phyloP scores from a whole-genome alignment of 768 basidiomycete species.

The Auricularia sp. region DNA sequence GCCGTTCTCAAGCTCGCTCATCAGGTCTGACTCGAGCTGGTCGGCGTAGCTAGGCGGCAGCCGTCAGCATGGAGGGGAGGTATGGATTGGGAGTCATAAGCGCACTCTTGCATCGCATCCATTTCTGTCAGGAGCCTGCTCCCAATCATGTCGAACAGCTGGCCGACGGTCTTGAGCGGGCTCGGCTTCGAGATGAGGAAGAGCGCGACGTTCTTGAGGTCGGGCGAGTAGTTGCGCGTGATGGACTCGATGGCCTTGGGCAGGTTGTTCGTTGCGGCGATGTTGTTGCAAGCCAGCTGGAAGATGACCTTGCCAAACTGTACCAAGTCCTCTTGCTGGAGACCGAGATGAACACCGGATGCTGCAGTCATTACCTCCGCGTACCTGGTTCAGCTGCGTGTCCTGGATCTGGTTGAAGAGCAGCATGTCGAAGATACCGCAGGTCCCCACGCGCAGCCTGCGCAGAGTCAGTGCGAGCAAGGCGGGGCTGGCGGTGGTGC shows the following conservation, averaged over 20 bases:
- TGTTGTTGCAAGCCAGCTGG: conserved; percentile 62
- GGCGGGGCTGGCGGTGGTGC: neutral
- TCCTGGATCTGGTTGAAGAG: conserved; percentile 63
- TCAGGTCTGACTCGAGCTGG: conserved; percentile 69
- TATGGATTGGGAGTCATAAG: conserved; percentile 1
- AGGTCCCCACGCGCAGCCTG: conserved; percentile 79
- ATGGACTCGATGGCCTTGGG: conserved; percentile 68
- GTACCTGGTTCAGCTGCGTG: conserved; percentile 41
- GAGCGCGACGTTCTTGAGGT: conserved; percentile 70
- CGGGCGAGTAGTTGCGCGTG: conserved; percentile 61
- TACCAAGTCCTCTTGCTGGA: conserved; percentile 73
- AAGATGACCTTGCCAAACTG: conserved; percentile 82
- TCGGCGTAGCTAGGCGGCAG: conserved; percentile 55
- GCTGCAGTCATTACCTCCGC: neutral
- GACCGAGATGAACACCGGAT: neutral
- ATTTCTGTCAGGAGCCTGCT: conserved; percentile 66
- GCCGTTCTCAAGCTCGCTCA: conserved; percentile 88
- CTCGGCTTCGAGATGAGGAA: conserved; percentile 59
- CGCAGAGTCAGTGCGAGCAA: neutral
- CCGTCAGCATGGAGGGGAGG: neutral
- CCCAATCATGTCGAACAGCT: conserved; percentile 73
- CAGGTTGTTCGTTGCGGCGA: conserved; percentile 51
- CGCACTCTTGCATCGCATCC: conserved; percentile 73
- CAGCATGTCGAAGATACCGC: conserved; percentile 80
- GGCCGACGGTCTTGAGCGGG: conserved; percentile 63